Conservation (phyloP, 2,329 filamentous ascomycete genomes). For the Albophoma yamanashiensis region DNA sequence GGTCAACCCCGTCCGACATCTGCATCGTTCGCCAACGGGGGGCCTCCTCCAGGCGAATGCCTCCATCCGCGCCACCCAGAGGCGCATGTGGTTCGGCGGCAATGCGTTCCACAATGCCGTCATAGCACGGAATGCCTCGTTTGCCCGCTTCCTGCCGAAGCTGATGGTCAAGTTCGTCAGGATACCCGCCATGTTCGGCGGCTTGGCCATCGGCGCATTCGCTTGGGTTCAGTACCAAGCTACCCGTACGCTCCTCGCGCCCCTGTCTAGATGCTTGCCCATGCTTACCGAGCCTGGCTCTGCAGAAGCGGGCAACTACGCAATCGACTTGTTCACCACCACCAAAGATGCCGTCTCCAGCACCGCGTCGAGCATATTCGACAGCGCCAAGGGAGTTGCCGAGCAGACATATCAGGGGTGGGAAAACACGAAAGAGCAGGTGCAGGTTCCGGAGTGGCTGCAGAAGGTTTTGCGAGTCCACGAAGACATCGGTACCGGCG, state of each 20-base stretch:
- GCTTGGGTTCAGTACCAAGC: slow-evolving; percentile 97
- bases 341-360: slow-evolving; percentile 62
- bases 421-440: slow-evolving; percentile 70
- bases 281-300: slow-evolving; percentile 12
- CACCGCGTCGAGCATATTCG: slow-evolving; percentile 60
- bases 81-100: slow-evolving; percentile 65
- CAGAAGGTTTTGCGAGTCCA: slow-evolving; percentile 57
- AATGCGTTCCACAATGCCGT: slow-evolving; percentile 78
- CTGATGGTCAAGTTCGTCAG: slow-evolving; percentile 82
- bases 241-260: slow-evolving; percentile 48
- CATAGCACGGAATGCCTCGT: slow-evolving; percentile 51
- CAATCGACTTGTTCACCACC: slow-evolving; percentile 56
- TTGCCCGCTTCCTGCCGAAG: slow-evolving; percentile 63
- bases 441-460: slow-evolving; percentile 66
- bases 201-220: slow-evolving; percentile 72
- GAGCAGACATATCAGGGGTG: slow-evolving; percentile 72
- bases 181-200: slow-evolving; percentile 84
- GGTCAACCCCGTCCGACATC: slow-evolving; percentile 46
- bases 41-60: slow-evolving; percentile 59
- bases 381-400: slow-evolving; percentile 62
- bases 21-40: slow-evolving; percentile 56
- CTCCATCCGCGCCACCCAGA: slow-evolving; percentile 47
- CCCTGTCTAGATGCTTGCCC: background rate
- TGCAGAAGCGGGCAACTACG: slow-evolving; percentile 37
- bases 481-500: slow-evolving; percentile 45